Evolutionary conservation across 108 stramenopile genomes (phyloP), one percentile per base, ranked within the genome.

Genomic region (Cyclotella distinguenda): DNA sequence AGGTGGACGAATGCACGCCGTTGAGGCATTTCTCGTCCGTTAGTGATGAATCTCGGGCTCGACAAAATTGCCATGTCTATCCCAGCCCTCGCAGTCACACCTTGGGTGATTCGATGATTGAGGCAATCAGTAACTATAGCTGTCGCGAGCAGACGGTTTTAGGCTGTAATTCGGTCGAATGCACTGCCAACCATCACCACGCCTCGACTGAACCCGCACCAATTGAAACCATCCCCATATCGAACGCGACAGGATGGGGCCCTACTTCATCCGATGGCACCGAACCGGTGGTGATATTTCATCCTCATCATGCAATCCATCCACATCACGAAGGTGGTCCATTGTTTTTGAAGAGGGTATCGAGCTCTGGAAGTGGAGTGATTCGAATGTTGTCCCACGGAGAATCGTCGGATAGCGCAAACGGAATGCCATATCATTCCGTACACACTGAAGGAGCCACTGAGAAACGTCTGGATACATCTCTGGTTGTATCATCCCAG

Each of bases 251-350:
- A 13, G 64, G 73, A 44, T 74, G 73, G 73, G 73, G 55, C 26
- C 64, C 73, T 16, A 46, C 15, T 21, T 55, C 40, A 1, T 27
- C 57, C 30, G 73, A 74, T 40, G 73, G 73, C 10, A 52, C 26
- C 13, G 76, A 77, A 53, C 46, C 58, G n/a, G 43, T 77, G 1
- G 64, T 70, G 10, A 77, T 51, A 16, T 77, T 77, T 32, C 76
- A 77, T 60, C 76, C 76, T 9, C 62, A 65, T 65, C 76, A 77
- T 53, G 76, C 64, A 30, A 68, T 77, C 5, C 76, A 77, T 65
- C 76, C 76, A 0, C 76, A 77, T 52, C 76, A 77, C 19, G 61
- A 54, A 2, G 50, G 50, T 10, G 52, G 70, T 1, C 49, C 50
- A 4, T 21, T 66, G 31, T 58, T 66, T 38, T 44, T 74, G 26